Conservation (phyloP, 2,329 filamentous ascomycete species). For the Stemphylium beticola region DNA sequence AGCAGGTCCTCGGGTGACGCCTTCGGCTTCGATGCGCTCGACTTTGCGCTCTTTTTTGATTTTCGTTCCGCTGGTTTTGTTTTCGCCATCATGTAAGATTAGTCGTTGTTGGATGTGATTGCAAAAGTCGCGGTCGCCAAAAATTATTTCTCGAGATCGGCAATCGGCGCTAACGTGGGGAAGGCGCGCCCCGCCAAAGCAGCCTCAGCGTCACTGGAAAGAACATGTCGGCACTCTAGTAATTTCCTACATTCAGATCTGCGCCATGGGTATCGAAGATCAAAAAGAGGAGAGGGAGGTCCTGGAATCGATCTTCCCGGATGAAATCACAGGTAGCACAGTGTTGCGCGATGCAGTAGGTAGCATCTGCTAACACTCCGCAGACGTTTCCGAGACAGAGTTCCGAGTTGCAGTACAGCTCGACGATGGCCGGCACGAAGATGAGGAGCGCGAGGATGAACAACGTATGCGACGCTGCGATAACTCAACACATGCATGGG, state of each 20-base stretch:
- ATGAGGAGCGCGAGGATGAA: conserved; percentile 63
- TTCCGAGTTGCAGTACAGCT: conserved; percentile 87
- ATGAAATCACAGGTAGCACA: conserved; percentile 86
- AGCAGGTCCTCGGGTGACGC: conserved; percentile 63
- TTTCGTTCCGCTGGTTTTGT: conserved; percentile 57
- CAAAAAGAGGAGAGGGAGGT: conserved; percentile 96
- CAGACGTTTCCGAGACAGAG: conserved; percentile 88
- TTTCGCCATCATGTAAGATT: conserved; percentile 54
- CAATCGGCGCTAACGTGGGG: conserved; percentile 36
- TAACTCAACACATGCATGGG: neutral
- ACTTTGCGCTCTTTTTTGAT: conserved; percentile 42
- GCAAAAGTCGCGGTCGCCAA: conserved; percentile 16
- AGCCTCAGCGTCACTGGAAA: conserved; percentile 22
- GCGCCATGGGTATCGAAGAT: conserved; percentile 70
- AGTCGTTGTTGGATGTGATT: conserved; percentile 2
- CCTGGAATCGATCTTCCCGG: conserved; percentile 96
- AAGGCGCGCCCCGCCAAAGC: conserved; percentile 27
- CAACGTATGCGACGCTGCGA: conserved; percentile 52
- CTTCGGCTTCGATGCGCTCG: conserved; percentile 51
- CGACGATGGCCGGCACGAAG: conserved; percentile 65
- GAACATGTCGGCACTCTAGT: conserved; percentile 2
- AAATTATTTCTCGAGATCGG: conserved; percentile 30
- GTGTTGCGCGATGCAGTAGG: neutral
- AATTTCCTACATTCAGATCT: conserved; percentile 14
- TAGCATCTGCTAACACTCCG: conserved; percentile 20